Conservation (phyloP, 306 rosid species). For the Cicer yamashitae region DNA sequence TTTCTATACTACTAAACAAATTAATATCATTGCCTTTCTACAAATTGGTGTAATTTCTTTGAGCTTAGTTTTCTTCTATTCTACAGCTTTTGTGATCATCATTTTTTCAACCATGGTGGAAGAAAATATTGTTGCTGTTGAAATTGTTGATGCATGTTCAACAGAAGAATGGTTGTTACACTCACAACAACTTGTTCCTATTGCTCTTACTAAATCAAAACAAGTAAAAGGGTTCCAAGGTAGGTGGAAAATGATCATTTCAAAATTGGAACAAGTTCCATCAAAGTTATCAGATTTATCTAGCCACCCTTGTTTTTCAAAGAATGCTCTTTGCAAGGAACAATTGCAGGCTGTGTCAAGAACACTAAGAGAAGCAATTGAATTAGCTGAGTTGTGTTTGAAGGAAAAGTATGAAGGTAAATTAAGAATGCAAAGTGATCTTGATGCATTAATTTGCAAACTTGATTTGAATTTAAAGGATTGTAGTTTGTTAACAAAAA, state of each 20-base stretch:
- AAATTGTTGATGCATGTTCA: slow-evolving; percentile 42
- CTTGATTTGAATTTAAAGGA: slow-evolving; percentile 87
- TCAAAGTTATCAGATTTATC: slow-evolving; percentile 79
- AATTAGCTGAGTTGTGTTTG: slow-evolving; percentile 74
- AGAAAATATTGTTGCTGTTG: slow-evolving; percentile 45
- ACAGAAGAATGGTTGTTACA: slow-evolving; percentile 72
- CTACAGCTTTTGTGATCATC: slow-evolving; percentile 45
- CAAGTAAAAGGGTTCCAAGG: slow-evolving; percentile 79
- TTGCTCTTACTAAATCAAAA: slow-evolving; percentile 66
- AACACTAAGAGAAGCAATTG: slow-evolving; percentile 60
- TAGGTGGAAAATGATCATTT: slow-evolving; percentile 85
- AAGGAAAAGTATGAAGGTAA: slow-evolving; percentile 84
- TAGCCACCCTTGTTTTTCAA: slow-evolving; percentile 93
- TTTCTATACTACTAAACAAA: slow-evolving; percentile 40
- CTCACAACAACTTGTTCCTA: slow-evolving; percentile 76
- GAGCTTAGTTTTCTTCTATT: slow-evolving; percentile 54
- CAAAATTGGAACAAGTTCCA: slow-evolving; percentile 87
- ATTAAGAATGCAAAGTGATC: slow-evolving; percentile 93
- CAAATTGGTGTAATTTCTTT: slow-evolving; percentile 47
- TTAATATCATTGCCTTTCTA: slow-evolving; percentile 40
- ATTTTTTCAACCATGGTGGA: slow-evolving; percentile 71
- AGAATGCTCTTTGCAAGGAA: slow-evolving; percentile 89
- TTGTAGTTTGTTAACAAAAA: slow-evolving; percentile 81
- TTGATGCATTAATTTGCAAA: slow-evolving; percentile 77
- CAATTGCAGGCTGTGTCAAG: slow-evolving; percentile 83